Evolutionary conservation across 352 stramenopile species (phyloP), one percentile per base, ranked within the genome.

Genomic region (Globisporangium solare): DNA sequence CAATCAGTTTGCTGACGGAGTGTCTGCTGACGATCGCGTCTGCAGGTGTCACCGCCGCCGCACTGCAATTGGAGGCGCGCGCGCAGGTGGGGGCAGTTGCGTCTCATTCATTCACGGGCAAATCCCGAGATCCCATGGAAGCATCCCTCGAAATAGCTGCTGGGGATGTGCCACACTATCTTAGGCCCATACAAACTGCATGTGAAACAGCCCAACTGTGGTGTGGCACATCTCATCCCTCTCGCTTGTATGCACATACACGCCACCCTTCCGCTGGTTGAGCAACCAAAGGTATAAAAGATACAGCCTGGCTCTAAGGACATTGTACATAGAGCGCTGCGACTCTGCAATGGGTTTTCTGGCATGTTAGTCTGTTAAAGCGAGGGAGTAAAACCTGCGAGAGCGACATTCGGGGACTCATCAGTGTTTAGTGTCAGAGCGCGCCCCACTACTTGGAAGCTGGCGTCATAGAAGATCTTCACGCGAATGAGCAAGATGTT

Each of bases 341-440:
- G 27, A 35, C 27, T 35, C 0, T 11, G 5, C 10, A 35, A 35
- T 27, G 24, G 24, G 24, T 5, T 35, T 6, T 1, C 7, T 35
- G 6, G 27, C 7, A 35, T 11, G 5, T 35, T 1, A 35, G 7
- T 3, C 27, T 8, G 27, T 35, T 35, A 35, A 35, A 35, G 27
- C 5, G 27, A 35, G 27, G 27, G 27, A 35, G 27, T 35, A 1
- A 10, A 10, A 35, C 5, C 27, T 7, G 27, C 1, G 5, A 10
- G 27, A 35, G 7, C 27, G 27, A 35, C 27, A 13, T n/a, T n/a
- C 37, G 42, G 32, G 37, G 35, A 56, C 50, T 56, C 47, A 56
- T 47, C 50, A 32, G 2, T 24, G 50, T 56, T 56, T 56, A 56
- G 50, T 56, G 47, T 56, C 50, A 47, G 50, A 32, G 31, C n/a